A percentile compares a stretch with the other conserved stretches of the same genome.
Conservation (phyloP, 768 basidiomycete species). For the Daedaleopsis sinensis region DNA sequence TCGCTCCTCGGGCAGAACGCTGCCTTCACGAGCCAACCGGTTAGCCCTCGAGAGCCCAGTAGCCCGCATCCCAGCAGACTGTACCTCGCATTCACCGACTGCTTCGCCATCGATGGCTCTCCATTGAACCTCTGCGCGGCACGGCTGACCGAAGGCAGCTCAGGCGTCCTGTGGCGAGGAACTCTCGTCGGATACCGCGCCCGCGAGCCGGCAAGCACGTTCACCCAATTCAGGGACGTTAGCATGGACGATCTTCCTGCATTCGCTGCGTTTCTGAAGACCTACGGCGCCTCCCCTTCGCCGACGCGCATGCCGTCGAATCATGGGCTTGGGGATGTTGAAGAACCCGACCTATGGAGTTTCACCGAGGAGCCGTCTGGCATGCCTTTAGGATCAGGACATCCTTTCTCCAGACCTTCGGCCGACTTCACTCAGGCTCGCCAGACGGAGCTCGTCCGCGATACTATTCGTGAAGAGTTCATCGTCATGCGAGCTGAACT, state of each 20-base stretch:
- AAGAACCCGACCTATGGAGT: no score
- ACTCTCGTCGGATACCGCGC: conserved; percentile 6
- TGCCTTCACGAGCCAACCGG: background rate
- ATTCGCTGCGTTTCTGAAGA: background rate
- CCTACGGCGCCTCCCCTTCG: background rate
- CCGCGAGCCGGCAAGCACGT: background rate
- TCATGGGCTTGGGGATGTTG: background rate
- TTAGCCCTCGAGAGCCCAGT: background rate
- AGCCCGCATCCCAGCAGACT: background rate
- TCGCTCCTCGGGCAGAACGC: background rate
- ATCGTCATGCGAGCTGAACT: no score
- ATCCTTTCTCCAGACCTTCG: no score
- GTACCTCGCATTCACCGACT: conserved; percentile 7
- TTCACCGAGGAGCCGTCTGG: no score
- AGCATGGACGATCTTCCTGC: background rate
- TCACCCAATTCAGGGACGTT: conserved; percentile 8
- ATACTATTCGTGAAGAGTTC: no score
- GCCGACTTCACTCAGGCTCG: no score
- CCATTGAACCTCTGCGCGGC: conserved; percentile 3
- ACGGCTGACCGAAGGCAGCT: background rate
- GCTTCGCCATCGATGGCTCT: background rate
- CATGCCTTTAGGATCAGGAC: no score
- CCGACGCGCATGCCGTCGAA: background rate
- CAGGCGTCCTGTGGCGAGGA: background rate
- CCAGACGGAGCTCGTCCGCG: no score